These are phyloP conservation scores for Wilcoxina mikolae DNA, from an alignment of 495 filamentous ascomycete genomes.

Conservation along the genomic window DNA sequence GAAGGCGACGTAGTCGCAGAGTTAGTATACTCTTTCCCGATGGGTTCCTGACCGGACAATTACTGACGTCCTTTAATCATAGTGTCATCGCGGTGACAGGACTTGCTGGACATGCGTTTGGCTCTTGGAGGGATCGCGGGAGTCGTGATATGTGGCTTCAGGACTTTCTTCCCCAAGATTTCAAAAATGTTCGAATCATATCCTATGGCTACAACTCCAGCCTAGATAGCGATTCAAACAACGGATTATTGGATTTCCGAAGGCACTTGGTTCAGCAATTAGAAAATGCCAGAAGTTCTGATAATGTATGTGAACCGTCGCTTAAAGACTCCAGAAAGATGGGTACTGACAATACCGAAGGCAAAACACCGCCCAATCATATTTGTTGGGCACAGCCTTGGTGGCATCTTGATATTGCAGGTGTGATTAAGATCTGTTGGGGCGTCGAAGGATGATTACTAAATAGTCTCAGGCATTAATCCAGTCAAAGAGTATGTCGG, in stretches of 20 bases:
- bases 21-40: not conserved
- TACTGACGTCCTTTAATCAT: not conserved
- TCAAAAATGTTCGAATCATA: not conserved
- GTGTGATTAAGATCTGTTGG: conserved; percentile 7
- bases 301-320: not conserved
- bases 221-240: not conserved
- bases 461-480: not conserved
- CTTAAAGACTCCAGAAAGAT: not conserved
- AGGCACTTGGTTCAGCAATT: not conserved
- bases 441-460: not conserved
- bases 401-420: conserved; percentile 29
- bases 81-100: conserved; percentile 11
- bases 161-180: conserved; percentile 4
- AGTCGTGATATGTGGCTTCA: conserved; percentile 3
- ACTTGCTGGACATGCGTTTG: conserved; percentile 9
- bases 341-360: not conserved
- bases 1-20: conserved; percentile 7
- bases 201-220: not conserved
- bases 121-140: conserved; percentile 7
- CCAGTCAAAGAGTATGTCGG: not conserved
- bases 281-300: not conserved
- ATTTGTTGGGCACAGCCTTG: conserved; percentile 30
- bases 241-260: not conserved
- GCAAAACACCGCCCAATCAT: conserved; percentile 24
- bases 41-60: no score